Percentiles rank a stretch among this genome's conserved stretches.
Conservation (phyloP, 768 basidiomycete genomes). For the Boletus huronensis region DNA sequence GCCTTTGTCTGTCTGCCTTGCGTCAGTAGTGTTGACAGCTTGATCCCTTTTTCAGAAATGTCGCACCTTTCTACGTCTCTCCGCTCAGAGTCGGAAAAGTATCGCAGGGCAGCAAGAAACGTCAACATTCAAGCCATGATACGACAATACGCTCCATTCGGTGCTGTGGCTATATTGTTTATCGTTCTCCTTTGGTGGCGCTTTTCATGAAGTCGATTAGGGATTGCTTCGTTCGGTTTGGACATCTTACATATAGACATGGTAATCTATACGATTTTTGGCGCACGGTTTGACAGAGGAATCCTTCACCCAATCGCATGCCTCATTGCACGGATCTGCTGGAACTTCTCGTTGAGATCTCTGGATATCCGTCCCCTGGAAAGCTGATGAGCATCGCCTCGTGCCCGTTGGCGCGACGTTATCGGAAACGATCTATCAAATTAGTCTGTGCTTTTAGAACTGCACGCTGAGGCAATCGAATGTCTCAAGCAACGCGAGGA, state of each 20-base stretch:
- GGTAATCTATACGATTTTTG: conserved; percentile 28
- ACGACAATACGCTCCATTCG: conserved; percentile 93
- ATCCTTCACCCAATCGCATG: not conserved
- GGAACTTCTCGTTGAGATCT: not conserved
- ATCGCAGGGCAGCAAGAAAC: conserved; percentile 91
- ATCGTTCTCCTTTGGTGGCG: conserved; percentile 79
- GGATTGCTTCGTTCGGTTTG: conserved; percentile 9
- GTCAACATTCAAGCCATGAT: conserved; percentile 93
- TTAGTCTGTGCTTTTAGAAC: not conserved
- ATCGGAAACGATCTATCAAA: not conserved
- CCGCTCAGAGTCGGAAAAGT: conserved; percentile 95
- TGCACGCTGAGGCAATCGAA: not conserved
- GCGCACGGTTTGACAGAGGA: not conserved
- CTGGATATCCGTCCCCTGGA: not conserved
- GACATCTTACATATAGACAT: conserved; percentile 23
- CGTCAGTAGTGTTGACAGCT: not conserved
- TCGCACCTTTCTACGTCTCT: conserved; percentile 93
- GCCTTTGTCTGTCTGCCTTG: conserved; percentile 9
- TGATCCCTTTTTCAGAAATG: conserved; percentile 62
- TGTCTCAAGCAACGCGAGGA: not conserved
- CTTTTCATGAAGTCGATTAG: conserved; percentile 47
- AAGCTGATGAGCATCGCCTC: not conserved
- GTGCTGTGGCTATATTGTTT: conserved; percentile 73
- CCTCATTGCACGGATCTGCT: too few relatives aligned
- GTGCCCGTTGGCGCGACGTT: not conserved